Evolutionary conservation across 495 filamentous ascomycete genomes (phyloP).

Genomic region (Parathielavia appendiculata): DNA sequence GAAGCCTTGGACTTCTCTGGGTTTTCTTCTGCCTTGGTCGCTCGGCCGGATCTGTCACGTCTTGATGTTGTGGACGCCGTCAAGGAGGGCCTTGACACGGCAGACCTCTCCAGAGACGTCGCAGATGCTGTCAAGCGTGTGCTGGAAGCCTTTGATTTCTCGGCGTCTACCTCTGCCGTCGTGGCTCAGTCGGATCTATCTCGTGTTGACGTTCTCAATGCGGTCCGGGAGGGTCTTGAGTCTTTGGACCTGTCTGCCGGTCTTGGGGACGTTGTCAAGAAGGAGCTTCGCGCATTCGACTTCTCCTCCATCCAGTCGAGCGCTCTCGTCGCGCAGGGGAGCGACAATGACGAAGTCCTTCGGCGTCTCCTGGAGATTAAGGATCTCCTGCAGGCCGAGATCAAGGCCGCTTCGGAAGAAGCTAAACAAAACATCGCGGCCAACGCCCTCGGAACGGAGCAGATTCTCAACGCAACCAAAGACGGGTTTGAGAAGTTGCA

Average conservation of each 20-base stretch:
- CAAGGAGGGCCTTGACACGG: slow-evolving; percentile 25
- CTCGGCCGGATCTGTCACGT: slow-evolving; percentile 18
- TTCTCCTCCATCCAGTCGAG: slow-evolving; percentile 20
- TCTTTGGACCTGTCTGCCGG: slow-evolving; percentile 16
- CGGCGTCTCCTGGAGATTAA: slow-evolving; percentile 69
- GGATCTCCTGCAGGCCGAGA: slow-evolving; percentile 63
- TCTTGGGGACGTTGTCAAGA: slow-evolving; percentile 20
- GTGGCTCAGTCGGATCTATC: slow-evolving; percentile 13
- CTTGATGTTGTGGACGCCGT: slow-evolving; percentile 28
- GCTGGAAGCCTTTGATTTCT: slow-evolving; percentile 23
- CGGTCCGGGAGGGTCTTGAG: slow-evolving; percentile 26
- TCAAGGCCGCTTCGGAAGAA: slow-evolving; percentile 54
- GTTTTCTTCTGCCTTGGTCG: slow-evolving; percentile 14
- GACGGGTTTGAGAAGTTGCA: slow-evolving; percentile 77
- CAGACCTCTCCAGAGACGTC: slow-evolving; percentile 18
- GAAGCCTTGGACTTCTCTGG: slow-evolving; percentile 13
- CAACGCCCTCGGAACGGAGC: slow-evolving; percentile 70
- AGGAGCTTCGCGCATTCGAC: slow-evolving; percentile 25
- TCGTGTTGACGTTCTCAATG: slow-evolving; percentile 20
- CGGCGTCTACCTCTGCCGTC: slow-evolving; percentile 1
- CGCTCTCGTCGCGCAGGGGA: slow-evolving; percentile 32
- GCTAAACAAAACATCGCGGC: slow-evolving; percentile 69
- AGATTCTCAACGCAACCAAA: slow-evolving; percentile 77
- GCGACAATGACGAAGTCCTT: slow-evolving; percentile 57
- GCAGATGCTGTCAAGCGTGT: slow-evolving; percentile 22